phyloP scores from a whole-genome alignment of 2,329 filamentous ascomycete genomes.

The Paecilomyces dactylethromorphus region DNA sequence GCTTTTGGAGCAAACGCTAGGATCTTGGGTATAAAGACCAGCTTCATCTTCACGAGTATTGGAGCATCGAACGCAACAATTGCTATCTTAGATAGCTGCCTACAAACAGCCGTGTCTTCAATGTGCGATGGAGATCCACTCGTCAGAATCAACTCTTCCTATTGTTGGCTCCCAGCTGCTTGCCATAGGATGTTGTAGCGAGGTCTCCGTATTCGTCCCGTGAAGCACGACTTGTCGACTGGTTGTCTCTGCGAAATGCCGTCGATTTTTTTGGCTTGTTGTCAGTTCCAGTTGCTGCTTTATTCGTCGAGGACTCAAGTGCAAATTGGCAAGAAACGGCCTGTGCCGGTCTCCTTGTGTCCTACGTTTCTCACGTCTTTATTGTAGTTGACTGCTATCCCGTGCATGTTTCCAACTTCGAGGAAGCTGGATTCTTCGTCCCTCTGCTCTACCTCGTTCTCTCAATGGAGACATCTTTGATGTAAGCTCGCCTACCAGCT shows the following conservation, averaged over 20 bases:
- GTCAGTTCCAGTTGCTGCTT: slow-evolving; percentile 29
- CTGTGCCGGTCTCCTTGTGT: slow-evolving; percentile 2
- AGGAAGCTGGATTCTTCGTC: slow-evolving; percentile 27
- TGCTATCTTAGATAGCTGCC: slow-evolving; percentile 17
- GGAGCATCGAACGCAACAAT: slow-evolving; percentile 29
- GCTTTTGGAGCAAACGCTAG: slow-evolving; percentile 4
- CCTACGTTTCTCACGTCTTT: slow-evolving; percentile 5
- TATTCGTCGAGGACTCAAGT: slow-evolving; percentile 10
- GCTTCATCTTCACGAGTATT: slow-evolving; percentile 7
- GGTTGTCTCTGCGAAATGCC: slow-evolving; percentile 20
- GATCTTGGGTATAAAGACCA: neutral
- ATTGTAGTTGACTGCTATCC: slow-evolving; percentile 28
- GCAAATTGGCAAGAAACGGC: slow-evolving; percentile 11
- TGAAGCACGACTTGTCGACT: slow-evolving; percentile 30
- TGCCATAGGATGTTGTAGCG: slow-evolving; percentile 41
- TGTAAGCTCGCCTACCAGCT: slow-evolving; percentile 38
- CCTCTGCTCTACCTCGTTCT: slow-evolving; percentile 34
- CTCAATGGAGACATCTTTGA: slow-evolving; percentile 17
- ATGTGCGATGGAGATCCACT: slow-evolving; percentile 40
- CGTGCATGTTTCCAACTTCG: slow-evolving; percentile 44
- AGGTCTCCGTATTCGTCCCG: slow-evolving; percentile 44
- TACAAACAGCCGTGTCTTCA: slow-evolving; percentile 39
- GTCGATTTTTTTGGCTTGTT: slow-evolving; percentile 27
- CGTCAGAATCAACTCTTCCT: slow-evolving; percentile 46
- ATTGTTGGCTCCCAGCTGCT: slow-evolving; percentile 18